phyloP scores from a whole-genome alignment of 106 monocot species.

The Phalaenopsis aphrodite region DNA sequence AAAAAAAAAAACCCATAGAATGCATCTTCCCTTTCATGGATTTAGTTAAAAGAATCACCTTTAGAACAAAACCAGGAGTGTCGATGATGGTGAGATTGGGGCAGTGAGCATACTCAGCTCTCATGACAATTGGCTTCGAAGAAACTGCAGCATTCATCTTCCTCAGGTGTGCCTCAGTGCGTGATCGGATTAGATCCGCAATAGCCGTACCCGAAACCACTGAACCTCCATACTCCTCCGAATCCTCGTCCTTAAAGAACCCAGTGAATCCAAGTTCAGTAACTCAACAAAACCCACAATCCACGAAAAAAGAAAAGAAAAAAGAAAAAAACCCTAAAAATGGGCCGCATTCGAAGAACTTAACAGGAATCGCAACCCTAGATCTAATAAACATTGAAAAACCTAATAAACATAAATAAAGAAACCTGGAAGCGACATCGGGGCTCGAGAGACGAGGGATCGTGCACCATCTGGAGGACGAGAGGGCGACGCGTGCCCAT shows the following conservation, averaged over 20 bases:
- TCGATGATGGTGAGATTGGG: slow-evolving; percentile 99
- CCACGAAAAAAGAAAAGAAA: background rate
- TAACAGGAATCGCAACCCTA: background rate
- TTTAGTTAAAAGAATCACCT: slow-evolving; percentile 31
- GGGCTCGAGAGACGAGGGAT: slow-evolving; percentile 76
- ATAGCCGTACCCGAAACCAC: slow-evolving; percentile 63
- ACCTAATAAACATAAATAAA: background rate
- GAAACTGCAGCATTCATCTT: slow-evolving; percentile 73
- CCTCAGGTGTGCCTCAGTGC: slow-evolving; percentile 79
- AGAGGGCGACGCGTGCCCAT: slow-evolving; percentile 97
- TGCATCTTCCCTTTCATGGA: background rate
- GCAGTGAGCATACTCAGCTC: slow-evolving; percentile 93
- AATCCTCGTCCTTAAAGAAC: slow-evolving; percentile 78
- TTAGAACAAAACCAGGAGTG: slow-evolving; percentile 96
- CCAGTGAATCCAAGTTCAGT: background rate
- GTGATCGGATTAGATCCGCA: slow-evolving; percentile 78
- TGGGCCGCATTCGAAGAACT: background rate
- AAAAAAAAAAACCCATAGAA: too few species aligned
- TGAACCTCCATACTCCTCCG: slow-evolving; percentile 90
- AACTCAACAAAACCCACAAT: background rate
- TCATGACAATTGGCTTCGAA: slow-evolving; percentile 89
- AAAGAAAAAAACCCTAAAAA: background rate
- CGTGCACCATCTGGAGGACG: slow-evolving; percentile 97
- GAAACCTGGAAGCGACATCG: slow-evolving; percentile 88
- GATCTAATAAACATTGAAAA: background rate